Percentiles rank a stretch among this genome's conserved stretches.
Evolutionary conservation across 305 asterid genomes (phyloP).

Genomic region (Solanum chacoense): DNA sequence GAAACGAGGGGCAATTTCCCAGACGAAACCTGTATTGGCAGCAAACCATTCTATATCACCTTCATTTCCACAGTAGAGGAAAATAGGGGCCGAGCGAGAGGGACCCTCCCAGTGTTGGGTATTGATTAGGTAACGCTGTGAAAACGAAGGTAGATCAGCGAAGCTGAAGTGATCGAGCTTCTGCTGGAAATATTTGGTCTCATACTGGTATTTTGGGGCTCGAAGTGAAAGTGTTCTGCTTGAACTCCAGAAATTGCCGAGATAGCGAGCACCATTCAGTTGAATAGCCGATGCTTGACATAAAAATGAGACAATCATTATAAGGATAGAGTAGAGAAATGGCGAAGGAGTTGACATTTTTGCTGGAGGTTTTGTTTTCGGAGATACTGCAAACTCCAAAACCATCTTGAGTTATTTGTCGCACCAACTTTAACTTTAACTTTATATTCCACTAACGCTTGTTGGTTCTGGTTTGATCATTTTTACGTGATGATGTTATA

Average conservation of each 20-base stretch:
- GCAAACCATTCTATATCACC: slow-evolving; percentile 95
- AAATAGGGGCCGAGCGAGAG: slow-evolving; percentile 44
- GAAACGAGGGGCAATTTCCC: slow-evolving; percentile 82
- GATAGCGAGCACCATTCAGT: slow-evolving; percentile 21
- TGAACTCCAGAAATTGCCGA: slow-evolving; percentile 23
- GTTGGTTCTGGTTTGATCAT: not conserved
- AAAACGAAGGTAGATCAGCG: slow-evolving; percentile 40
- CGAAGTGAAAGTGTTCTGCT: not conserved
- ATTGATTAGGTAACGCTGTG: slow-evolving; percentile 70
- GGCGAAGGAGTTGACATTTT: slow-evolving; percentile 28
- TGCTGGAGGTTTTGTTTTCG: not conserved
- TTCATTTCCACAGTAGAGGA: slow-evolving; percentile 89
- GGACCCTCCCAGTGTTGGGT: slow-evolving; percentile 69
- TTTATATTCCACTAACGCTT: not conserved
- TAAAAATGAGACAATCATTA: slow-evolving; percentile 2
- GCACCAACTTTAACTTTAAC: not conserved
- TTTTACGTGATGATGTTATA: not conserved
- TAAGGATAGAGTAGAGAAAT: slow-evolving; percentile 10
- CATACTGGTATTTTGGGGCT: slow-evolving; percentile 42
- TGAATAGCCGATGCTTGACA: slow-evolving; percentile 2
- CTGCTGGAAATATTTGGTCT: slow-evolving; percentile 63
- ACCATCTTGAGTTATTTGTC: not conserved
- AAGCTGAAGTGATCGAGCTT: slow-evolving; percentile 83
- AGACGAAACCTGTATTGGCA: slow-evolving; percentile 65
- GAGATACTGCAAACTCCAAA: not conserved